A percentile compares a stretch with the other conserved stretches of the same genome.
These are phyloP conservation scores for Phytophthora multivora DNA, from an alignment of 352 stramenopile species.

Conservation along the genomic window DNA sequence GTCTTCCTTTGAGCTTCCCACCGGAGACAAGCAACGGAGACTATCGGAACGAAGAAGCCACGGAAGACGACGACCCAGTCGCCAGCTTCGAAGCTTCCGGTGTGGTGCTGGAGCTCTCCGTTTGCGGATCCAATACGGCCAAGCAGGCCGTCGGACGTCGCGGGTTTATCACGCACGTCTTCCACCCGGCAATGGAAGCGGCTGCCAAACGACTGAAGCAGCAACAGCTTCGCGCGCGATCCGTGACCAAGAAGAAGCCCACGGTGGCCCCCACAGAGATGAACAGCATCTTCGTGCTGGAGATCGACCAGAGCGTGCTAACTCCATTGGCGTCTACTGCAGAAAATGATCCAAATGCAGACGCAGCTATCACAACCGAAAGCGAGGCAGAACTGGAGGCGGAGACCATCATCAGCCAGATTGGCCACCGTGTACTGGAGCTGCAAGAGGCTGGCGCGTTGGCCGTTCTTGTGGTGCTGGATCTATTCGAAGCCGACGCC, in stretches of 20 bases:
- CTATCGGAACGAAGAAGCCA: conserved; percentile 10
- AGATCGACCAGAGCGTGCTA: conserved; percentile 45
- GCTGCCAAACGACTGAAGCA: conserved; percentile 41
- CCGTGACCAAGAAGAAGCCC: conserved; percentile 42
- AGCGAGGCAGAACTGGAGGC: conserved; percentile 38
- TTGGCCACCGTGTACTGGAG: conserved; percentile 56
- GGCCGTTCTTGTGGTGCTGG: conserved; percentile 61
- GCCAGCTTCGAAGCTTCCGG: conserved; percentile 3
- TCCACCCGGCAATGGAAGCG: conserved; percentile 48
- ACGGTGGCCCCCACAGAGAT: conserved; percentile 40
- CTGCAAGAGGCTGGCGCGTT: conserved; percentile 66
- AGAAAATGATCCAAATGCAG: not conserved
- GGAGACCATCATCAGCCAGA: conserved; percentile 46
- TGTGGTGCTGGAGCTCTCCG: conserved; percentile 53
- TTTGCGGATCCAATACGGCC: conserved; percentile 46
- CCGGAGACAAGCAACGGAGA: conserved; percentile 6
- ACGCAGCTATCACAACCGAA: conserved; percentile 7
- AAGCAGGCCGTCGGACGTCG: conserved; percentile 17
- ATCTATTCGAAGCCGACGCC: conserved; percentile 59
- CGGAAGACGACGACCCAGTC: conserved; percentile 6
- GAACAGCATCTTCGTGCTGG: conserved; percentile 50
- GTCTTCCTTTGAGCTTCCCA: conserved; percentile 33
- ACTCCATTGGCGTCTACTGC: conserved; percentile 8
- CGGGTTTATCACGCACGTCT: conserved; percentile 64
- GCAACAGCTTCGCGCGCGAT: conserved; percentile 40